These are phyloP conservation scores for Afroboletus lepidellus DNA, from an alignment of 1,284 basidiomycete species.

Conservation along the genomic window DNA sequence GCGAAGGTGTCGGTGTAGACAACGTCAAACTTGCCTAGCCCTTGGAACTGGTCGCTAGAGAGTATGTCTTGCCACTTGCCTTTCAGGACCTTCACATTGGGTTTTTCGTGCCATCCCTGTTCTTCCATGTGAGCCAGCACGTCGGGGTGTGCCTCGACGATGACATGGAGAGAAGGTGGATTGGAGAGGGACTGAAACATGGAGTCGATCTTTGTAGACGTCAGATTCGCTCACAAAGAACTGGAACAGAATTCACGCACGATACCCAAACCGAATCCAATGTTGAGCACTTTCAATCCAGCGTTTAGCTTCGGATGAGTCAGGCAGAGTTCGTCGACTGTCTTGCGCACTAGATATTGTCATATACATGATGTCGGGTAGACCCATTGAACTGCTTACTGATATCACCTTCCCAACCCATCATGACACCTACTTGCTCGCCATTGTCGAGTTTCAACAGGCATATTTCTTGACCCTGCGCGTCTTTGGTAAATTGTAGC, in stretches of 20 bases:
- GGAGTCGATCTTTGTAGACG: conserved; percentile 65
- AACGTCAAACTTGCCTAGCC: conserved; percentile 77
- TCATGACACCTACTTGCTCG: conserved; percentile 88
- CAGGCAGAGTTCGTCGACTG: conserved; percentile 60
- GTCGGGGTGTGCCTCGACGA: conserved; percentile 94
- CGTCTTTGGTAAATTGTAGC: conserved; percentile 71
- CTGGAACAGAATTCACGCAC: conserved; percentile 44
- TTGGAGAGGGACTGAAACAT: conserved; percentile 72
- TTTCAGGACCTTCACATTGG: conserved; percentile 80
- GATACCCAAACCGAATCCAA: conserved; percentile 95
- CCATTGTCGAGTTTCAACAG: conserved; percentile 67
- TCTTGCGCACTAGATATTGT: conserved; percentile 58
- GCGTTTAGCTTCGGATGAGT: conserved; percentile 47
- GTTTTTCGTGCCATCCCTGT: conserved; percentile 74
- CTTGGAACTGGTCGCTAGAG: conserved; percentile 52
- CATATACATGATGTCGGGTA: conserved; percentile 16
- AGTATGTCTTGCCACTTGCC: conserved; percentile 92
- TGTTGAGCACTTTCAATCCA: conserved; percentile 77
- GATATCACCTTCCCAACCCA: conserved; percentile 89
- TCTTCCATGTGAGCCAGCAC: conserved; percentile 78
- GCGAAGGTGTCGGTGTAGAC: conserved; percentile 97
- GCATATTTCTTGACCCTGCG: conserved; percentile 80
- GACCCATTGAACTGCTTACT: conserved; percentile 57
- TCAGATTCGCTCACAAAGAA: conserved; percentile 9
- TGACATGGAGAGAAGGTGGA: conserved; percentile 75